Evolutionary conservation across 2,329 filamentous ascomycete genomes (phyloP).

Genomic region (Cladophialophora immunda): DNA sequence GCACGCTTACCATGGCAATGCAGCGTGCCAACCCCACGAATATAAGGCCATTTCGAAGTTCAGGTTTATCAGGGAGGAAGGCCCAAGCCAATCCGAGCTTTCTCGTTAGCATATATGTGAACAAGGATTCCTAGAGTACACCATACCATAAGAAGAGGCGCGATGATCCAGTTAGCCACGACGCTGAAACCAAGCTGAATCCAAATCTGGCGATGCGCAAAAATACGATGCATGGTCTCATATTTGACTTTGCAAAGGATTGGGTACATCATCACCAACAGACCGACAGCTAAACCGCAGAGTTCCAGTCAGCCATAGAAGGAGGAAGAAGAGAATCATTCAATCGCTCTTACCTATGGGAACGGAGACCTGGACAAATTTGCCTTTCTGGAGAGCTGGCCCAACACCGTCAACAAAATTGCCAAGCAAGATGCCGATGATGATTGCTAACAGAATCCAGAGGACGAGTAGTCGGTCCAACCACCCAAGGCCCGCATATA

Average conservation of each 20-base stretch:
- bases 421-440: constrained; percentile 75
- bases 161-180: constrained; percentile 81
- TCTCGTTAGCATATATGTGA: constrained; percentile 49
- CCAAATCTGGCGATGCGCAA: constrained; percentile 72
- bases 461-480: constrained; percentile 71
- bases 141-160: constrained; percentile 75
- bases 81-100: constrained; percentile 57
- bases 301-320: not conserved
- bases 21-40: constrained; percentile 85
- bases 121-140: not conserved
- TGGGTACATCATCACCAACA: constrained; percentile 93
- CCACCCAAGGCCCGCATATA: constrained; percentile 62
- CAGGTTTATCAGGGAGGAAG: constrained; percentile 60
- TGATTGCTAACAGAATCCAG: constrained; percentile 83
- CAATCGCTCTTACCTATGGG: constrained; percentile 64
- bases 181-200: constrained; percentile 79
- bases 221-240: constrained; percentile 74
- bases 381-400: constrained; percentile 71
- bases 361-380: constrained; percentile 74
- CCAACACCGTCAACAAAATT: constrained; percentile 75
- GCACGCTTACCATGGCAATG: constrained; percentile 77
- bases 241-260: constrained; percentile 87
- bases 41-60: constrained; percentile 71
- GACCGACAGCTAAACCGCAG: constrained; percentile 69
- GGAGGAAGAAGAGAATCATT: not conserved